These are phyloP conservation scores for Quercus parvula DNA, from an alignment of 306 rosid species.

Conservation along the genomic window DNA sequence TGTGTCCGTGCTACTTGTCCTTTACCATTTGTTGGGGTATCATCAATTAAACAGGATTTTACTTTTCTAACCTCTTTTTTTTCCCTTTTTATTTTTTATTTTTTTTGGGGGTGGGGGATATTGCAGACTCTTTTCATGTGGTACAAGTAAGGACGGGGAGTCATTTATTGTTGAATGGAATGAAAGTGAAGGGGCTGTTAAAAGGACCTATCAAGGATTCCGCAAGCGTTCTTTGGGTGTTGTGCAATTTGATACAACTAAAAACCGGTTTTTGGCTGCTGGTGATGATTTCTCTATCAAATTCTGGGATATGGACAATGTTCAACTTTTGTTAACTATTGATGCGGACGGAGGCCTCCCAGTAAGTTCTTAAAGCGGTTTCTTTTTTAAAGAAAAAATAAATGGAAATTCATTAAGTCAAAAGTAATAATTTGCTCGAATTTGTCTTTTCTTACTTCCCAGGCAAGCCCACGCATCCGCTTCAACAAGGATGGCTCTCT, in stretches of 20 bases:
- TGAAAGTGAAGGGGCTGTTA: conserved; percentile 92
- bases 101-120: background rate
- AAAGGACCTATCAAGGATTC: conserved; percentile 90
- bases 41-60: background rate
- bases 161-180: conserved; percentile 98
- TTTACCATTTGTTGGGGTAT: background rate
- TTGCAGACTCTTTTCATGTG: conserved; percentile 92
- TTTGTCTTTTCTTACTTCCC: conserved; percentile 24
- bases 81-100: too few relatives aligned
- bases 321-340: conserved; percentile 69
- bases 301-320: conserved; percentile 97
- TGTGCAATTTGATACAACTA: conserved; percentile 91
- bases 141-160: conserved; percentile 89
- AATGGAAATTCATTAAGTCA: background rate
- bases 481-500: conserved; percentile 95
- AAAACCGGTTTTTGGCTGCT: conserved; percentile 85
- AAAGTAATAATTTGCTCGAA: conserved; percentile 20
- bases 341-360: conserved; percentile 98
- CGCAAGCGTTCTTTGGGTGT: conserved; percentile 85
- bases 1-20: background rate
- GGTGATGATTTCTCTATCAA: conserved; percentile 95
- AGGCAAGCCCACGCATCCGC: conserved; percentile 97
- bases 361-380: conserved; percentile 44
- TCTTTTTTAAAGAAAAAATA: conserved; percentile 3
- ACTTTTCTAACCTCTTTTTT: background rate